Evolutionary conservation across 495 filamentous ascomycete species (phyloP).

Genomic region (Tuber borchii): DNA sequence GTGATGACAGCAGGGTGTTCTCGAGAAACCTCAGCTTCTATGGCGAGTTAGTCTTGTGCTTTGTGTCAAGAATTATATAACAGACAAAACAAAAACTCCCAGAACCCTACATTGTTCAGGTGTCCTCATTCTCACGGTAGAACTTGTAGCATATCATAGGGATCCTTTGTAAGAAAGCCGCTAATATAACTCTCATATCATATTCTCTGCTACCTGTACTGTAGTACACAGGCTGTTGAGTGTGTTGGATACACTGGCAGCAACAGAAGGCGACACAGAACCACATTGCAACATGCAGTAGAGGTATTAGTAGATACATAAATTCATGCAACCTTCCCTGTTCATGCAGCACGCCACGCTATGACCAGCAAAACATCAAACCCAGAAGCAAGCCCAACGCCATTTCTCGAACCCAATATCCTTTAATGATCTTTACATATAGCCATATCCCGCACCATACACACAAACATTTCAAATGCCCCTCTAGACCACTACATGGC

Average conservation of each 20-base stretch:
- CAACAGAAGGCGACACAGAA: background rate
- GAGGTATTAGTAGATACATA: background rate
- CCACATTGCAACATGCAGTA: background rate
- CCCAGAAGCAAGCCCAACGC: background rate
- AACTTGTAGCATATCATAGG: background rate
- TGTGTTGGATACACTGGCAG: background rate
- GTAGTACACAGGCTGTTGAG: background rate
- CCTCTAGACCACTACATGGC: background rate
- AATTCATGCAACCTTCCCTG: background rate
- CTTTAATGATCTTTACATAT: background rate
- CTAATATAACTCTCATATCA: background rate
- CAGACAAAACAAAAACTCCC: too few relatives aligned
- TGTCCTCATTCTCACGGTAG: background rate
- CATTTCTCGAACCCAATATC: background rate
- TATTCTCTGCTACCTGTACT: background rate
- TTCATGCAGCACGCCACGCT: background rate
- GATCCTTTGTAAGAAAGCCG: background rate
- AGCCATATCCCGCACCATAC: background rate
- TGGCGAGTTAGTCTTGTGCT: too few relatives aligned
- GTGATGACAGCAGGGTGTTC: conserved; percentile 98
- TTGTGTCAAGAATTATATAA: too few relatives aligned
- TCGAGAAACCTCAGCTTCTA: conserved; percentile 68
- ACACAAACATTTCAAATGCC: background rate
- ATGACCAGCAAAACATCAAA: background rate
- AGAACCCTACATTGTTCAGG: background rate